Percentiles rank a stretch among this genome's conserved stretches.
Evolutionary conservation across 306 rosid species (phyloP).

Genomic region (Quercus glauca): DNA sequence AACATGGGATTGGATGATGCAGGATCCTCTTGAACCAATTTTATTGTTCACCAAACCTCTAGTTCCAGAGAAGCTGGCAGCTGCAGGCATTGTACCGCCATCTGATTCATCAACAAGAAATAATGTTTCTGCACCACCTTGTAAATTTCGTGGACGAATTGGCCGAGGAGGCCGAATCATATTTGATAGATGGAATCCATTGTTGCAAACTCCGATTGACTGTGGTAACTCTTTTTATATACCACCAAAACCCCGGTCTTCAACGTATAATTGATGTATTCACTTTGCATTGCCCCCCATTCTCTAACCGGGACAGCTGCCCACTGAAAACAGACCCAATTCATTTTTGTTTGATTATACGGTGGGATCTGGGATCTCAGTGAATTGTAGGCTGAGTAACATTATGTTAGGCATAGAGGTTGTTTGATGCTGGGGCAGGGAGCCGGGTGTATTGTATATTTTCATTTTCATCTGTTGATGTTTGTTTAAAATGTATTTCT

Average conservation of each 20-base stretch:
- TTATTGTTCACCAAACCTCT: slow-evolving; percentile 81
- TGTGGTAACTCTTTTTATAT: slow-evolving; percentile 70
- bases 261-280: slow-evolving; percentile 59
- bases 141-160: slow-evolving; percentile 71
- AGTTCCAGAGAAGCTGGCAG: slow-evolving; percentile 86
- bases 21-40: slow-evolving; percentile 97
- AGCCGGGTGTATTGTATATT: background rate
- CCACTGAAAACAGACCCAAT: background rate
- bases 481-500: slow-evolving; percentile 3
- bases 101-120: slow-evolving; percentile 47
- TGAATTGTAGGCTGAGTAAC: background rate
- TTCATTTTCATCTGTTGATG: background rate
- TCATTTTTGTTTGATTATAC: background rate
- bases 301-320: background rate
- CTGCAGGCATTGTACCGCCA: slow-evolving; percentile 76
- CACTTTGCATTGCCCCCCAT: background rate
- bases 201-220: slow-evolving; percentile 81
- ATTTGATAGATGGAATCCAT: slow-evolving; percentile 89
- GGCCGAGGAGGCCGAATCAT: slow-evolving; percentile 96
- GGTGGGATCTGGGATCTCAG: background rate
- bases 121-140: slow-evolving; percentile 53
- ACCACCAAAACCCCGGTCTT: slow-evolving; percentile 71
- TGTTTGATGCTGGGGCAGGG: background rate
- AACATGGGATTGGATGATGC: slow-evolving; percentile 33
- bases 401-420: slow-evolving; percentile 1